Base-by-base conservation (phyloP, 495 filamentous ascomycete genomes). In the Penicillium simplicissimum region DNA sequence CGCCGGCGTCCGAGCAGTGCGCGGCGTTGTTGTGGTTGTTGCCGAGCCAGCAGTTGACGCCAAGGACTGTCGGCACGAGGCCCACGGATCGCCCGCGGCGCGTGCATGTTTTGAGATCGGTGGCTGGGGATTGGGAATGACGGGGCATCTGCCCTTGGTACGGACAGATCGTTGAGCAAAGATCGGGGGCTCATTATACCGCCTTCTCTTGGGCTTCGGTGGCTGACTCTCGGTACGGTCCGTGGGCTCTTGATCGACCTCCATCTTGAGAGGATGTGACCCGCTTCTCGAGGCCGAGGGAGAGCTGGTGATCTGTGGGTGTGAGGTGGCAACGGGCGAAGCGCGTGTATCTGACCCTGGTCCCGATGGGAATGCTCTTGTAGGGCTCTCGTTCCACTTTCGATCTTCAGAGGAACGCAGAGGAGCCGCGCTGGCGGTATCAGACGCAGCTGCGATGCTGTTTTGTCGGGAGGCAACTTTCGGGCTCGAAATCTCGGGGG, bases 121-220 rank as follows among this genome's bases (percentile, higher is more conserved):
- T 14, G 74, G 72, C 14, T 68, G 69, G 21, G 63, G 74, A 40
- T 76, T 73, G 9, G 70, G 67, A 43, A 82, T 81, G 2, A 71
- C 56, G 7, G 78, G 76, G 31, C 72, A 71, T 62, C 67, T 70
- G 52, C 71, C 77, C 43, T 71, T 73, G 43, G 65, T 74, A 25
- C 76, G 77, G 43, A 58, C 62, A n/a, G 74, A 67, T 53, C 70
- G 72, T 52, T 72, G 78, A 42, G 81, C 81, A 61, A 67, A 84
- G 53, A 82, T 74, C 3, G 81, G 81, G 23, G 78, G 75, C 51
- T 80, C 78, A 25, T 76, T 71, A 64, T 75, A 81, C 40, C 78
- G 72, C 61, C 72, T 73, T 58, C 71, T 70, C 51, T 76, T 77
- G 28, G 67, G 64, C 38, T 70, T 77, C 13, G 74, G 76, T 5